Evolutionary conservation across 805 yeast genomes (phyloP).

Genomic region (Kazachstania taianensis): DNA sequence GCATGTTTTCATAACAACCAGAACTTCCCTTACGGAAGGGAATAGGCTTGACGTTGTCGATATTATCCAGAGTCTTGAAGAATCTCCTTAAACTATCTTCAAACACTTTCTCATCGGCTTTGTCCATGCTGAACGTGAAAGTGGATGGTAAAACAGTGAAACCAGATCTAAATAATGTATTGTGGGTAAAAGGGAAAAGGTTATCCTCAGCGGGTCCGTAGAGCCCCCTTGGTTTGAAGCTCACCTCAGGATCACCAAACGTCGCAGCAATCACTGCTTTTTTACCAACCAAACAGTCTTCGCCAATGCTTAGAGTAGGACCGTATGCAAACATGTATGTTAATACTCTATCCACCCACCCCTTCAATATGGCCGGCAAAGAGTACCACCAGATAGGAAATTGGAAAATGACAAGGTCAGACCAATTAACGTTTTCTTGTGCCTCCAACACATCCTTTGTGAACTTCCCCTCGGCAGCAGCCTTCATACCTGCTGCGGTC

Average conservation of each 20-base stretch:
- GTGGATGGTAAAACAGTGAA: conserved; percentile 17
- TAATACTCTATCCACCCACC: conserved; percentile 22
- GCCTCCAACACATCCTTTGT: conserved; percentile 18
- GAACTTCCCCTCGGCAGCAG: conserved; percentile 5
- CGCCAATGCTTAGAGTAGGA: no score
- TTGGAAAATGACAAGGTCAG: conserved; percentile 16
- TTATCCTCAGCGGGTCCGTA: conserved; percentile 16
- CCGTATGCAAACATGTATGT: conserved; percentile 18
- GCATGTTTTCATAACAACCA: conserved; percentile 11
- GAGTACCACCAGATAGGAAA: conserved; percentile 24
- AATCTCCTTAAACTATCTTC: conserved; percentile 1
- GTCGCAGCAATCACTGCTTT: conserved; percentile 9
- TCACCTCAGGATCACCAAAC: conserved; percentile 10
- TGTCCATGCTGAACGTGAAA: conserved; percentile 8
- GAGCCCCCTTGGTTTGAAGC: conserved; percentile 15
- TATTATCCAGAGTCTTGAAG: conserved; percentile 3
- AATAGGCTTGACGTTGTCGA: conserved; percentile 9
- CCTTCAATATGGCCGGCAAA: conserved; percentile 24
- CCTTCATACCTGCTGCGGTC: conserved; percentile 9
- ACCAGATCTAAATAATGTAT: conserved; percentile 17
- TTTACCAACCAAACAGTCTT: conserved; percentile 17
- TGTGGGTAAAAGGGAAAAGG: conserved; percentile 18
- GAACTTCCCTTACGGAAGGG: conserved; percentile 13
- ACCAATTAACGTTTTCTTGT: conserved; percentile 22
- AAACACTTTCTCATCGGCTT: conserved; percentile 6